Base-by-base conservation (phyloP, 139 green algal species). In the Asterochloris sp. region DNA sequence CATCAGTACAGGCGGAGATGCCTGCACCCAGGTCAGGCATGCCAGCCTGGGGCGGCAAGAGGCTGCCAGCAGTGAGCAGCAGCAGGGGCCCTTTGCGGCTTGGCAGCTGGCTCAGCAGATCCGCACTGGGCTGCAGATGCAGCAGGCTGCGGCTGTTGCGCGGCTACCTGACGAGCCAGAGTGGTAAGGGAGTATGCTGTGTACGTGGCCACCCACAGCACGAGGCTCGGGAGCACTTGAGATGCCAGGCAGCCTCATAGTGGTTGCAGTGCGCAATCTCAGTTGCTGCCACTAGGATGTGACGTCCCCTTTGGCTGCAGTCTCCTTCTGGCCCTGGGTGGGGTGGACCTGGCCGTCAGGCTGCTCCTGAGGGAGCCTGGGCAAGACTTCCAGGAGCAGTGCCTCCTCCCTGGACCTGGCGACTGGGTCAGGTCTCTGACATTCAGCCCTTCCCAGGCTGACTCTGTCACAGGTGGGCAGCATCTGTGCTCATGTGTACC, bases 341-440 rank as follows among this genome's bases (percentile, higher is more conserved):
- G 92, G 1, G 94, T 94, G 9, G 94, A 97, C 78, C 83, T 67
- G 17, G 61, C 13, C 0, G 86, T 97, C 10, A 63, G 86, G 21
- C 85, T 98, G 78, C 89, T 89, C 77, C n/a, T 92, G 27, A 69
- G 87, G 13, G 75, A 79, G 0, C 87, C 89, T 0, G 85, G 71
- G 0, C 85, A 67, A 62, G 19, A 82, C 17, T 97, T 97, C 82
- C 9, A 76, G 62, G 27, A 69, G 12, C 89, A 79, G 0, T 92
- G 87, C 85, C 73, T 73, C 79, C 88, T 97, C 75, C 78, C 82
- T 61, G 95, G 95, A 6, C 95, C 97, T 81, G 89, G 94, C 62
- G 93, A 97, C 85, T 98, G 95, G 95, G 84, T 98, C 63, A 86
- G 92, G 0, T 88, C 86, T 10, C 83, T 98, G n/a, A 88, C 89